Conservation (phyloP, 139 green algal genomes). For the Tetratostichococcus sp. region DNA sequence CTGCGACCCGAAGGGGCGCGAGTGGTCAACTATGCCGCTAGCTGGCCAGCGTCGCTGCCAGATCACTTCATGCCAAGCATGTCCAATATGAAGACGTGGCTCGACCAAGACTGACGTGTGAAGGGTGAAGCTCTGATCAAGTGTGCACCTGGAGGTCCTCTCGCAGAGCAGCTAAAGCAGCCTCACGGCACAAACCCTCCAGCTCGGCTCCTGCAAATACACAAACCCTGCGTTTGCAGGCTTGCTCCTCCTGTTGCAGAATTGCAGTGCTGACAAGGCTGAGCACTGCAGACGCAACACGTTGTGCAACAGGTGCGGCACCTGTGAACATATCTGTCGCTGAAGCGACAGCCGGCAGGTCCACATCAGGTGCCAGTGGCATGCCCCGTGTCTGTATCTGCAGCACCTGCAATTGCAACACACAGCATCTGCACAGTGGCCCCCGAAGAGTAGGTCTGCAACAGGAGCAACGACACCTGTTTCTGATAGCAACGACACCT, state of each 20-base stretch:
- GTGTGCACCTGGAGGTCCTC: slow-evolving; percentile 50
- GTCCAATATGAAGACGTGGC: too few species aligned
- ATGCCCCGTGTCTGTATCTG: slow-evolving; percentile 52
- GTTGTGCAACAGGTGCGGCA: too few species aligned
- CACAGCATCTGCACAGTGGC: too few species aligned
- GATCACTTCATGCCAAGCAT: too few species aligned
- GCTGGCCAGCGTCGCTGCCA: background rate
- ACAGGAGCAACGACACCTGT: background rate
- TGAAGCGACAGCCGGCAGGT: slow-evolving; percentile 41
- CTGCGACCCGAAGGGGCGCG: background rate
- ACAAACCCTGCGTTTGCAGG: too few species aligned
- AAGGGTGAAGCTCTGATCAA: background rate
- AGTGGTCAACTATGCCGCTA: background rate
- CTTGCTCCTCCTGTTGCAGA: too few species aligned
- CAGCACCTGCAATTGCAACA: slow-evolving; percentile 23
- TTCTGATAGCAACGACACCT: too few species aligned
- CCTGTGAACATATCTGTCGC: slow-evolving; percentile 54
- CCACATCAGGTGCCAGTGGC: slow-evolving; percentile 70
- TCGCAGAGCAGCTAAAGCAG: slow-evolving; percentile 72
- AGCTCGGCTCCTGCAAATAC: slow-evolving; percentile 59
- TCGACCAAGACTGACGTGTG: too few species aligned
- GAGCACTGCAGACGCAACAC: background rate
- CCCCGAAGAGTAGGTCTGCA: too few species aligned
- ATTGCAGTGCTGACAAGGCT: too few species aligned
- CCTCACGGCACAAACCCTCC: slow-evolving; percentile 72